Evolutionary conservation across 1,284 basidiomycete species (phyloP).

Genomic region (Psilocybe mexicana): DNA sequence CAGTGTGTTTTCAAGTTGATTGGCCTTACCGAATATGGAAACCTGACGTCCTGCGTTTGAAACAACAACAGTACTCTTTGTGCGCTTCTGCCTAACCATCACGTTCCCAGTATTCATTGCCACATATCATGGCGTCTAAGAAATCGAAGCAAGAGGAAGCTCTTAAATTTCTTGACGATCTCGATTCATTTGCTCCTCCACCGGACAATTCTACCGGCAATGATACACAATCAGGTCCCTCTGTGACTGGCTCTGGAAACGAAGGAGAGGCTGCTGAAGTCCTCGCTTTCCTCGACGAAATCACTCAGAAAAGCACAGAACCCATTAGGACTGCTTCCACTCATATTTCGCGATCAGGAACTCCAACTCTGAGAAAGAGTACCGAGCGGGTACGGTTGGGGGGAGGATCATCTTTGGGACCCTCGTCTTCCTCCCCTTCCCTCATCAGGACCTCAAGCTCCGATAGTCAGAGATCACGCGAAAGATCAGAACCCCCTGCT

Average conservation of each 20-base stretch:
- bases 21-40: constrained; percentile 3
- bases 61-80: not conserved
- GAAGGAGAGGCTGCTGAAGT: constrained; percentile 74
- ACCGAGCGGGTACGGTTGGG: constrained; percentile 76
- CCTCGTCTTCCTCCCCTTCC: constrained; percentile 43
- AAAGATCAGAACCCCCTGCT: constrained; percentile 28
- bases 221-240: constrained; percentile 24
- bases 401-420: constrained; percentile 32
- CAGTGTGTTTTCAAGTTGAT: not conserved
- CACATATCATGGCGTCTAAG: constrained; percentile 47
- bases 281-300: constrained; percentile 92
- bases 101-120: not conserved
- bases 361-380: constrained; percentile 73
- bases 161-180: constrained; percentile 86
- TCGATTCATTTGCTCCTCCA: constrained; percentile 68
- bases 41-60: not conserved
- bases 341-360: constrained; percentile 65
- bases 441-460: constrained; percentile 32
- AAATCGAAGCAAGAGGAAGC: constrained; percentile 90
- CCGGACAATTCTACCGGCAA: constrained; percentile 34
- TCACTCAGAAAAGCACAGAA: constrained; percentile 85
- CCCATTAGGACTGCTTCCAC: constrained; percentile 60
- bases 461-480: constrained; percentile 20
- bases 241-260: constrained; percentile 29
- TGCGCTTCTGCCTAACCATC: constrained; percentile 1